phyloP scores from a whole-genome alignment of 805 yeast genomes.

The Lipomyces sp. region DNA sequence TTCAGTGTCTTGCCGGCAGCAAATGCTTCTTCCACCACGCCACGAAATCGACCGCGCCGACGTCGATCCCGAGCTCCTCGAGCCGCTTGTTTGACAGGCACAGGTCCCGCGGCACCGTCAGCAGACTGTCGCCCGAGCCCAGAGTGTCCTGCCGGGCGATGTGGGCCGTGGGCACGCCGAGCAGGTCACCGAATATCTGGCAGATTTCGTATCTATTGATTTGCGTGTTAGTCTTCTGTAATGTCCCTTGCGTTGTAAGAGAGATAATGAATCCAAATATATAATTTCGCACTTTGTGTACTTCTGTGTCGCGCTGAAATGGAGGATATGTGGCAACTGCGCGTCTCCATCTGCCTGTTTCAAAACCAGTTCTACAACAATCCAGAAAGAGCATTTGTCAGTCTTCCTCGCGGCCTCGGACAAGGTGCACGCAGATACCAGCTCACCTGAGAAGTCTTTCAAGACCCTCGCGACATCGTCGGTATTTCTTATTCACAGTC shows the following conservation, averaged over 20 bases:
- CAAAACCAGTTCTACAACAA: neutral
- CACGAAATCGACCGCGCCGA: conserved; percentile 16
- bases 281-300: conserved; percentile 22
- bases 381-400: neutral
- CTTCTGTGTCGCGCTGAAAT: conserved; percentile 19
- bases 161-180: conserved; percentile 20
- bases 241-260: neutral
- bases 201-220: conserved; percentile 21
- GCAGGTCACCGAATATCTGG: conserved; percentile 19
- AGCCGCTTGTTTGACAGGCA: conserved; percentile 15
- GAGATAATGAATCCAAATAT: neutral
- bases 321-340: conserved; percentile 14
- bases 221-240: too few species aligned
- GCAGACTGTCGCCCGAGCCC: neutral
- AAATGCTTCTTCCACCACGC: conserved; percentile 24
- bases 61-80: conserved; percentile 17
- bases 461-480: conserved; percentile 2
- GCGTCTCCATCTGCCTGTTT: neutral
- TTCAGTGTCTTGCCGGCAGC: conserved; percentile 14
- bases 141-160: conserved; percentile 7
- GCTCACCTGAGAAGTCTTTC: neutral
- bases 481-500: neutral
- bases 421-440: neutral
- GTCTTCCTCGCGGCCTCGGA: too few species aligned
- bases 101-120: conserved; percentile 20